Evolutionary conservation across 176 grass and related monocot species (phyloP).

Genomic region (Puccinellia tenuiflora): DNA sequence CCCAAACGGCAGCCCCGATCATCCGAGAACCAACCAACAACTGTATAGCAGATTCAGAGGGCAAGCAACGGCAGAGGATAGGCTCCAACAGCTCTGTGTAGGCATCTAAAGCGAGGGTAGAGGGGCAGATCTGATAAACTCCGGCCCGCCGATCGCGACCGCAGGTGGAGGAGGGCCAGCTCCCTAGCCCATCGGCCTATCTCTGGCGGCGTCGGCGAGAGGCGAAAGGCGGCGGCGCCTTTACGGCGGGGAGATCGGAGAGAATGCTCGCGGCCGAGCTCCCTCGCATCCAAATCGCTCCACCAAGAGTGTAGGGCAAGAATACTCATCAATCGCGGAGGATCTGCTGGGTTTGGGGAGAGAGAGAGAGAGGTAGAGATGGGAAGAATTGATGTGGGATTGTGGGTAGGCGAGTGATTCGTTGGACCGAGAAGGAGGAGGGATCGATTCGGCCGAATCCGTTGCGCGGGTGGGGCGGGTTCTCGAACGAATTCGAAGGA

Average conservation of each 20-base stretch:
- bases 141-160: constrained; percentile 16
- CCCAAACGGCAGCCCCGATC: neutral
- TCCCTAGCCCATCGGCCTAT: constrained; percentile 36
- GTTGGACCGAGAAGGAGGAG: neutral
- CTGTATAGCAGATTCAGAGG: neutral
- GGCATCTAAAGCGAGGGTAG: neutral
- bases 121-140: constrained; percentile 7
- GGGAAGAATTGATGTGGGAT: neutral
- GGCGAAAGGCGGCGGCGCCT: neutral
- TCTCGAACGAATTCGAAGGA: neutral
- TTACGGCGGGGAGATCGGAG: constrained; percentile 16
- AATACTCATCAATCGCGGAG: constrained; percentile 47
- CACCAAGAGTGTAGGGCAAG: constrained; percentile 7
- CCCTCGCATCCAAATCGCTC: constrained; percentile 36
- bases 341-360: neutral
- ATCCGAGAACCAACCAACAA: neutral
- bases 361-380: neutral
- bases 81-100: neutral
- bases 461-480: neutral
- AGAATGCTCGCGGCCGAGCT: constrained; percentile 24
- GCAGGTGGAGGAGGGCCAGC: neutral
- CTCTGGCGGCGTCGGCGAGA: neutral
- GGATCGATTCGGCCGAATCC: neutral
- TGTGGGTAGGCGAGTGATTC: neutral
- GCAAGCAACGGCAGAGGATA: neutral